Percentiles rank a stretch among this genome's conserved stretches.
Conservation (phyloP, 306 rosid genomes). For the Inga oerstediana region DNA sequence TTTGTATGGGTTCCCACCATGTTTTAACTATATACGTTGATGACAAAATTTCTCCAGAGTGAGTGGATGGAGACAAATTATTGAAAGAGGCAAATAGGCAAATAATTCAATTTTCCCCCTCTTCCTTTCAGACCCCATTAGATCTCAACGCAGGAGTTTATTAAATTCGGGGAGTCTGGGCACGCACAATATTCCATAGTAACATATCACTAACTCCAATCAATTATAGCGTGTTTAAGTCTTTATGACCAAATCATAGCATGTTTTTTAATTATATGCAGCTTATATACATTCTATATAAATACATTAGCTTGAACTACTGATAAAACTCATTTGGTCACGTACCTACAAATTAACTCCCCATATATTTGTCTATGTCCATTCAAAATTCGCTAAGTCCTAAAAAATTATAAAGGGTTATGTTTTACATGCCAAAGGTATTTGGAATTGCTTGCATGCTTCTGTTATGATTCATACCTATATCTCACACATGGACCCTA, state of each 20-base stretch:
- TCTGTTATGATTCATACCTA: constrained; percentile 26
- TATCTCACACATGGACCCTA: background rate
- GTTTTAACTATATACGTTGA: too few relatives aligned
- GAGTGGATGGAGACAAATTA: too few relatives aligned
- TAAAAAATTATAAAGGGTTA: constrained; percentile 46
- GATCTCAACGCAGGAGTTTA: too few relatives aligned
- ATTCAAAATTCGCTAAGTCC: background rate
- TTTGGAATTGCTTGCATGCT: constrained; percentile 48
- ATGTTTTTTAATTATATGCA: background rate
- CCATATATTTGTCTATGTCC: background rate
- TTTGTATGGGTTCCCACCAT: too few relatives aligned
- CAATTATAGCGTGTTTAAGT: background rate
- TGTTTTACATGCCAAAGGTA: constrained; percentile 43
- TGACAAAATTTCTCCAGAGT: too few relatives aligned
- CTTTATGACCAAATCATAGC: background rate
- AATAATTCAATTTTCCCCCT: too few relatives aligned
- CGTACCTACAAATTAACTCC: background rate
- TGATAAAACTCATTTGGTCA: background rate
- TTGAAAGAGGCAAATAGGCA: too few relatives aligned
- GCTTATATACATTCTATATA: background rate
- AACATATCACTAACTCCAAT: too few relatives aligned
- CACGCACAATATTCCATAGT: too few relatives aligned
- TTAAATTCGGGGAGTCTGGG: too few relatives aligned
- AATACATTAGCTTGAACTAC: background rate
- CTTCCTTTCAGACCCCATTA: too few relatives aligned